A percentile compares a stretch with the other conserved stretches of the same genome.
phyloP scores from a whole-genome alignment of 228 moss, liverwort and hornwort genomes.

The Sphagnum fallax region DNA sequence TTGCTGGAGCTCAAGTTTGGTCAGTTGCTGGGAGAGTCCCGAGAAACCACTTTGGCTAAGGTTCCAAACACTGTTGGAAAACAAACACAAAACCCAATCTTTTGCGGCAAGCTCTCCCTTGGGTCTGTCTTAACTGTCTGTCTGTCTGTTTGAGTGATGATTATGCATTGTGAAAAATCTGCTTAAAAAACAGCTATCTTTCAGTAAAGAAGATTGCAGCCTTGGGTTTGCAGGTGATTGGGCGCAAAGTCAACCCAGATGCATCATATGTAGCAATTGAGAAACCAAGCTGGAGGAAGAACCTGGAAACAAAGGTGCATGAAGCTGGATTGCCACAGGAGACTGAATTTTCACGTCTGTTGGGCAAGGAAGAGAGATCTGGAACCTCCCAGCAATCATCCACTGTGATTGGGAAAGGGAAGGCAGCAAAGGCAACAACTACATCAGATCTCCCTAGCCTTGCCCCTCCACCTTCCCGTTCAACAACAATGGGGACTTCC shows the following conservation, averaged over 20 bases:
- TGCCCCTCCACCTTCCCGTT: constrained; percentile 28
- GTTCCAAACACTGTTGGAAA: constrained; percentile 9
- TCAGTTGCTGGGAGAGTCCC: constrained; percentile 69
- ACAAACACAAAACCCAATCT: background rate
- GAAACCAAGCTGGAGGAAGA: constrained; percentile 30
- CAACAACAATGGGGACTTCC: background rate
- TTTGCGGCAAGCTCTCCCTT: background rate
- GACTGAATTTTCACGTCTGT: constrained; percentile 24
- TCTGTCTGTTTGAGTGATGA: background rate
- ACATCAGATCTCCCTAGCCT: constrained; percentile 44
- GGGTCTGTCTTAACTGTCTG: background rate
- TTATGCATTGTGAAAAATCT: background rate
- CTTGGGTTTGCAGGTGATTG: constrained; percentile 39
- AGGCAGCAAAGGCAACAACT: constrained; percentile 8
- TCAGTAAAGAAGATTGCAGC: background rate
- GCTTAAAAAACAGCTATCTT: background rate
- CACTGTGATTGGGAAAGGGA: constrained; percentile 4
- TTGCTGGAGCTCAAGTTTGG: constrained; percentile 80
- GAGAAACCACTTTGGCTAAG: constrained; percentile 67
- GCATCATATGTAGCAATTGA: constrained; percentile 53
- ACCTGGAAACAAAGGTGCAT: no score
- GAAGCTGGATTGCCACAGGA: constrained; percentile 23
- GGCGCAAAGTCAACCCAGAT: constrained; percentile 49
- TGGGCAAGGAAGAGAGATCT: constrained; percentile 28
- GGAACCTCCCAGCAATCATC: constrained; percentile 4